Base-by-base conservation (phyloP, 2,329 filamentous ascomycete genomes). In the Fusarium metavorans region DNA sequence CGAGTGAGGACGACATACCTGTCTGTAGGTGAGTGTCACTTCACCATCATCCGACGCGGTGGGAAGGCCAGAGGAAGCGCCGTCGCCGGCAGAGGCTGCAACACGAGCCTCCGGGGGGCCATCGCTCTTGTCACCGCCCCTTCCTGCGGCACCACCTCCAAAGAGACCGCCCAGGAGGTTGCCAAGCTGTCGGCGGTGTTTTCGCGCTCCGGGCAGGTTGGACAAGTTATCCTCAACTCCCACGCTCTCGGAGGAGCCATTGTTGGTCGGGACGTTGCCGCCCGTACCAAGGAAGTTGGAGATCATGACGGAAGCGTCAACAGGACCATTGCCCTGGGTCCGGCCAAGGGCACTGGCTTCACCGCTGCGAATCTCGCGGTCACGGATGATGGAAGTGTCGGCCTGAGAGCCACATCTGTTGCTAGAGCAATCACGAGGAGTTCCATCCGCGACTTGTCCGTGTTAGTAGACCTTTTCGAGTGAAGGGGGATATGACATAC, bases 351-450 rank as follows among this genome's bases (percentile, higher is more conserved):
- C 87, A 39, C 89, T 90, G 41, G 77, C 80, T 75, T 87, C 85
- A 77, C 83, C 85, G 58, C 84, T 87, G 43, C 84, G 83, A 67
- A 93, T 86, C 82, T 93, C 91, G 14, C 84, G 82, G 70, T 88
- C 82, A 41, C 91, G 89, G 82, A 93, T 92, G 85, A 93, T 92
- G 81, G 91, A 86, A n/a, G 92, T 93, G 79, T 93, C 92, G 68
- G 88, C 89, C 81, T 93, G 88, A n/a, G 91, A 88, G 68, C 91
- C 92, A 79, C 91, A 93, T 54, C 81, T 73, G 76, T 91, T 90
- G 77, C 84, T 85, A 60, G 88, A 85, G 81, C 91, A 93, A 83
- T 93, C 91, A 78, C 92, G 90, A 60, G 91, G 92, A 71, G 91
- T 93, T 77, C 91, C 91, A 71, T 93, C 91, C 56, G 86, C 85